phyloP scores from a whole-genome alignment of 2,329 filamentous ascomycete species.

The Fusarium metavorans region DNA sequence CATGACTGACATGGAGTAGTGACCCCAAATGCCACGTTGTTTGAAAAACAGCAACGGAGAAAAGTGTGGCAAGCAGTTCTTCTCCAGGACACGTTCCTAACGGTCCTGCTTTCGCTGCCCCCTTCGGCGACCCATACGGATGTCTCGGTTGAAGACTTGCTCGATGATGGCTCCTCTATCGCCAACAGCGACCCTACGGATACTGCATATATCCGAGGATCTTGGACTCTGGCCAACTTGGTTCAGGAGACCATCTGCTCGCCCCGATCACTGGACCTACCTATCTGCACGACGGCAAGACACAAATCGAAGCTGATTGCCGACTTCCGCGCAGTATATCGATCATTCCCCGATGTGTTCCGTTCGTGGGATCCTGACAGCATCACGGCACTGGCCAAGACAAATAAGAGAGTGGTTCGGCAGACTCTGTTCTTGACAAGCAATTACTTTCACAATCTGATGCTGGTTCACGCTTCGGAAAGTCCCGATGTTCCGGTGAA shows the following conservation, averaged over 20 bases:
- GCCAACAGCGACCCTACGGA: slow-evolving; percentile 73
- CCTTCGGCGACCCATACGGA: slow-evolving; percentile 84
- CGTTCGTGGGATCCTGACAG: slow-evolving; percentile 74
- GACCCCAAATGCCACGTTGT: slow-evolving; percentile 72
- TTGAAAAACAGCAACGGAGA: slow-evolving; percentile 82
- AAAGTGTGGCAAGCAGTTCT: slow-evolving; percentile 87
- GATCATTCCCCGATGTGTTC: slow-evolving; percentile 78
- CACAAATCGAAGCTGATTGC: slow-evolving; percentile 78
- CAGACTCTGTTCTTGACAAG: slow-evolving; percentile 84
- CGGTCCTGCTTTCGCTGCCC: slow-evolving; percentile 80
- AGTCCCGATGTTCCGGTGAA: slow-evolving; percentile 74
- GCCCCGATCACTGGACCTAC: slow-evolving; percentile 78
- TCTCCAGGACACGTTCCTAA: slow-evolving; percentile 85
- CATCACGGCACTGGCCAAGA: slow-evolving; percentile 67
- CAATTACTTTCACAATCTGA: slow-evolving; percentile 86
- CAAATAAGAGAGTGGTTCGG: slow-evolving; percentile 74
- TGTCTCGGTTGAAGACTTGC: slow-evolving; percentile 79
- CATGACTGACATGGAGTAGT: slow-evolving; percentile 55
- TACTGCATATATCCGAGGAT: slow-evolving; percentile 78
- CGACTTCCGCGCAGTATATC: slow-evolving; percentile 77
- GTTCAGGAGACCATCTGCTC: slow-evolving; percentile 83
- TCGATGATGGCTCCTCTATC: slow-evolving; percentile 70
- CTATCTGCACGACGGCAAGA: slow-evolving; percentile 75
- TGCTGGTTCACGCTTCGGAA: slow-evolving; percentile 81
- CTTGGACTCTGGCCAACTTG: slow-evolving; percentile 83